A percentile compares a stretch with the other conserved stretches of the same genome.
phyloP scores from a whole-genome alignment of 352 stramenopile genomes.

The Phytophthora gonapodyides region DNA sequence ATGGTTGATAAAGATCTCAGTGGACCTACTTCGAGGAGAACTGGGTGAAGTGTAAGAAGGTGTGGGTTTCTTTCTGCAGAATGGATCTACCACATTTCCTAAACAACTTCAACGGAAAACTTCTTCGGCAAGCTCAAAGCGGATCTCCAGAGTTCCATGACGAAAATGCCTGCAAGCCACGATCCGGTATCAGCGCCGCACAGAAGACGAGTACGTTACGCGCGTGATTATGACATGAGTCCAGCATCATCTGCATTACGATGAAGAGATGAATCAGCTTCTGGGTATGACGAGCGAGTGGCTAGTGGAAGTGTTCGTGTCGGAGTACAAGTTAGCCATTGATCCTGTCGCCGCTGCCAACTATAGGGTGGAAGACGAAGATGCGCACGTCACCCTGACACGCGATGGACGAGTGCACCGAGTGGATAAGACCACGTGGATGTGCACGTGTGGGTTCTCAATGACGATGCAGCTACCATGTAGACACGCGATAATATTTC shows the following conservation, averaged over 20 bases:
- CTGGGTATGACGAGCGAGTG: slow-evolving; percentile 6
- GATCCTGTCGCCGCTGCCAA: neutral
- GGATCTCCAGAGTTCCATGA: neutral
- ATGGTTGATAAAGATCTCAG: slow-evolving; percentile 24
- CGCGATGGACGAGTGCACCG: neutral
- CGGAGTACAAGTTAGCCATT: slow-evolving; percentile 5
- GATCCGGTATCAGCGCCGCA: neutral
- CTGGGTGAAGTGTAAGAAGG: neutral
- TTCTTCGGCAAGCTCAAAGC: slow-evolving; percentile 12
- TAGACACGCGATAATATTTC: slow-evolving; percentile 3
- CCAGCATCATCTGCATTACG: neutral
- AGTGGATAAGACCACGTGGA: slow-evolving; percentile 6
- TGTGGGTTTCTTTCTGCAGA: slow-evolving; percentile 3
- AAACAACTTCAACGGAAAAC: slow-evolving; percentile 15
- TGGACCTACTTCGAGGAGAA: too few species aligned
- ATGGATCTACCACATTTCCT: slow-evolving; percentile 10
- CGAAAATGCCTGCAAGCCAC: neutral
- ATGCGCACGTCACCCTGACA: neutral
- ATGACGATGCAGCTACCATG: slow-evolving; percentile 12
- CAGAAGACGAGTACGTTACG: neutral
- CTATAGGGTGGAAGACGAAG: neutral
- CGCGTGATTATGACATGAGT: too few species aligned
- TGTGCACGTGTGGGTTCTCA: slow-evolving; percentile 5
- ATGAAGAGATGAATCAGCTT: slow-evolving; percentile 10
- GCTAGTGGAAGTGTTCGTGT: neutral